Conservation (phyloP, 2,329 filamentous ascomycete species). For the Botrytis tulipae region DNA sequence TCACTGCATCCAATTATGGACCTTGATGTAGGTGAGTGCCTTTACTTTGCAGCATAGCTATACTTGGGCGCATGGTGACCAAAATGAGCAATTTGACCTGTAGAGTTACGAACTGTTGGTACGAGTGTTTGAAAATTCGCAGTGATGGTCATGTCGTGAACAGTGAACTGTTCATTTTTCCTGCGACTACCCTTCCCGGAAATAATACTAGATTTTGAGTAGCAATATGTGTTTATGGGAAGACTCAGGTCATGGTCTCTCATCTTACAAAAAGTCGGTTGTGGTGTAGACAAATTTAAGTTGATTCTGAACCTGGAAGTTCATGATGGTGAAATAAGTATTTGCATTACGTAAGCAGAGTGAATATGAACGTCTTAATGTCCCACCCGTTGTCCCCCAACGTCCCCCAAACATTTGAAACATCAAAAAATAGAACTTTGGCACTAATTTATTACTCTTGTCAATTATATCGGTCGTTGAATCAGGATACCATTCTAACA, state of each 20-base stretch:
- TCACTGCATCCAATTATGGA: background rate
- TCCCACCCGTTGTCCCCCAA: background rate
- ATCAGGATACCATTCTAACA: background rate
- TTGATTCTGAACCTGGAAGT: background rate
- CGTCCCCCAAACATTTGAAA: background rate
- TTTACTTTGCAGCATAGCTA: background rate
- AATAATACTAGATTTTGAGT: background rate
- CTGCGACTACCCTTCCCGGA: background rate
- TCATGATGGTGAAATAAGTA: too few relatives aligned
- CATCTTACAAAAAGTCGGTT: background rate
- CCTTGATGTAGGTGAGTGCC: too few relatives aligned
- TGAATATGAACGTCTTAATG: background rate
- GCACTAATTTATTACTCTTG: background rate
- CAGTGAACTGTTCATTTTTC: background rate
- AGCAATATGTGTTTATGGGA: background rate
- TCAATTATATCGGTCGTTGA: background rate
- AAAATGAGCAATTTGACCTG: background rate
- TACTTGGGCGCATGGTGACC: background rate
- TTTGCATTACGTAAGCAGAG: background rate
- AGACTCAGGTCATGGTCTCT: background rate
- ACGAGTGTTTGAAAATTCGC: background rate
- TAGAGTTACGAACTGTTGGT: background rate
- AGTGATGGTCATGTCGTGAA: background rate
- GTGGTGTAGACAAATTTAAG: background rate
- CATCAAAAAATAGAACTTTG: background rate